A percentile compares a stretch with the other conserved stretches of the same genome.
phyloP scores from a whole-genome alignment of 164 flowering plant species.

The Nelumbo lutea region DNA sequence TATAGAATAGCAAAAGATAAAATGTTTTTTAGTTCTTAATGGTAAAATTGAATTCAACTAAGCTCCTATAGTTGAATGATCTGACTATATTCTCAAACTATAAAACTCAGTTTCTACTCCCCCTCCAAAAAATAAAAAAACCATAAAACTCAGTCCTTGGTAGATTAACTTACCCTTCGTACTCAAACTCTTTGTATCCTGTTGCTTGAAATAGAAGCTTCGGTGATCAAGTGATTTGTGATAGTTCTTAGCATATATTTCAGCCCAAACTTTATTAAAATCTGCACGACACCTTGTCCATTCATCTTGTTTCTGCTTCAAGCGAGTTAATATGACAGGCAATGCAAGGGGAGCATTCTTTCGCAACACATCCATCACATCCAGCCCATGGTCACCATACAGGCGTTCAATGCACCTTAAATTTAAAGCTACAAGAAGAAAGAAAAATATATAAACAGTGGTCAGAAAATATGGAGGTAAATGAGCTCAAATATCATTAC shows the following conservation, averaged over 20 bases:
- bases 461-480: constrained; percentile 5
- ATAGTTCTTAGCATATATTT: constrained; percentile 78
- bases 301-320: constrained; percentile 97
- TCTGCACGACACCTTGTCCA: constrained; percentile 89
- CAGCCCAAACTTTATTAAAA: constrained; percentile 95
- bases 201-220: constrained; percentile 98
- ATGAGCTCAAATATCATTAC: neutral
- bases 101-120: neutral
- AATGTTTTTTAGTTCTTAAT: neutral
- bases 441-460: constrained; percentile 1
- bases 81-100: no score
- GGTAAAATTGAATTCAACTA: neutral
- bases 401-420: constrained; percentile 89
- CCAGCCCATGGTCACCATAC: constrained; percentile 97
- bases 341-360: constrained; percentile 78
- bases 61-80: neutral
- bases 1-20: no score
- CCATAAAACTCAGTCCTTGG: neutral
- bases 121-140: no score
- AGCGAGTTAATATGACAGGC: constrained; percentile 77
- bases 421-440: constrained; percentile 52
- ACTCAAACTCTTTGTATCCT: constrained; percentile 91
- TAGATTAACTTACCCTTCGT: constrained; percentile 57
- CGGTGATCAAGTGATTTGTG: constrained; percentile 96
- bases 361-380: constrained; percentile 82